Percentiles rank a stretch among this genome's conserved stretches.
Conservation (phyloP, 176 grass and related monocot species). For the Carex cristatella region DNA sequence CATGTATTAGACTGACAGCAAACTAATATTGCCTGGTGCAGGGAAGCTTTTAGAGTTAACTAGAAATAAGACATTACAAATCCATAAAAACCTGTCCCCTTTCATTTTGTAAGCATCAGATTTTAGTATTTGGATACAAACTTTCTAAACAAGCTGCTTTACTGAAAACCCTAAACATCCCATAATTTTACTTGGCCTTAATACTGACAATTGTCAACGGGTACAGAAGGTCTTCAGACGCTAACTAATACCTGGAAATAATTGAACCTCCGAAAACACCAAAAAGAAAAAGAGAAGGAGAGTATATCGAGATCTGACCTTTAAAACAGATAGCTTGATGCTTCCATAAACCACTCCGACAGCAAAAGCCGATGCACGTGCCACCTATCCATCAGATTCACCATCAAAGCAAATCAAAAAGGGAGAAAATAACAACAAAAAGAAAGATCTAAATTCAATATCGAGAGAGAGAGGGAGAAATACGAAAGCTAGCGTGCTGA, state of each 20-base stretch:
- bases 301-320: slow-evolving; percentile 18
- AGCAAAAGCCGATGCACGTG: slow-evolving; percentile 56
- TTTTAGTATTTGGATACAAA: neutral
- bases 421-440: neutral
- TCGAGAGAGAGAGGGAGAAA: neutral
- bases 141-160: neutral
- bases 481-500: slow-evolving; percentile 83
- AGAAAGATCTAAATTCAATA: neutral
- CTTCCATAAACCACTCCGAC: slow-evolving; percentile 73
- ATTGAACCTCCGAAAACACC: no score
- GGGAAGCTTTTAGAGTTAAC: neutral
- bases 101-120: neutral
- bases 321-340: slow-evolving; percentile 82
- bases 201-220: neutral
- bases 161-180: neutral
- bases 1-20: neutral
- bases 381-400: slow-evolving; percentile 43
- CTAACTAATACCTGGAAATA: neutral
- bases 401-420: slow-evolving; percentile 21
- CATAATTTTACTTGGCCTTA: neutral
- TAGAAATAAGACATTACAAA: neutral
- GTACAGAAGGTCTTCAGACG: neutral
- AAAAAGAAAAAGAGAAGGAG: neutral
- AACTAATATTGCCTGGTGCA: neutral
- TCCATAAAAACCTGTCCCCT: neutral